Evolutionary conservation across 2,329 filamentous ascomycete genomes (phyloP).

Genomic region (Calonectria pteridis): DNA sequence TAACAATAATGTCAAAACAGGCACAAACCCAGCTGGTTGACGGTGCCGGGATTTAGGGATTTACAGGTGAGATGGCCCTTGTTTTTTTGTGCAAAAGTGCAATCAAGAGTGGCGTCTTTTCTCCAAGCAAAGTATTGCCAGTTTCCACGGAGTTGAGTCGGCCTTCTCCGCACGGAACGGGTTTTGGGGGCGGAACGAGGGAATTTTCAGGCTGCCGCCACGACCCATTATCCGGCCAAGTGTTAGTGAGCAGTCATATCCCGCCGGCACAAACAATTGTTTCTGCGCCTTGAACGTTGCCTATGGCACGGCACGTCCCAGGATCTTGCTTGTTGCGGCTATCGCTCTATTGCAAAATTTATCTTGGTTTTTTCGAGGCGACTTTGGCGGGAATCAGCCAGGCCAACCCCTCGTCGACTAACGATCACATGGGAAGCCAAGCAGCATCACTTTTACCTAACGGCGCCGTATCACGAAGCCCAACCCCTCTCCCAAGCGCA

Average conservation of each 20-base stretch:
- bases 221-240: constrained; percentile 12
- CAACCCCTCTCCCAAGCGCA: neutral
- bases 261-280: constrained; percentile 9
- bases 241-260: constrained; percentile 7
- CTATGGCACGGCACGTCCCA: neutral
- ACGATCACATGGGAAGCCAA: constrained; percentile 6
- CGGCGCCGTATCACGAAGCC: neutral
- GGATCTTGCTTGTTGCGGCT: neutral
- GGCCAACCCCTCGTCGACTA: neutral
- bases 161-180: constrained; percentile 18
- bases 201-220: constrained; percentile 17
- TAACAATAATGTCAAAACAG: neutral
- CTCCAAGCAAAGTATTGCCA: neutral
- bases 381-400: neutral
- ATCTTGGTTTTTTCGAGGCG: neutral
- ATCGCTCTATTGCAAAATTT: neutral
- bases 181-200: constrained; percentile 22
- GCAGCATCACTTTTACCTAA: neutral
- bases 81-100: neutral
- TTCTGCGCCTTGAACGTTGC: neutral
- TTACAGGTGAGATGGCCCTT: neutral
- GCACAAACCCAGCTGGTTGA: neutral
- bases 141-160: neutral
- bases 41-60: neutral
- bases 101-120: neutral